Evolutionary conservation across 1,284 basidiomycete species (phyloP).

Genomic region (Cutaneotrichosporon cavernicola): DNA sequence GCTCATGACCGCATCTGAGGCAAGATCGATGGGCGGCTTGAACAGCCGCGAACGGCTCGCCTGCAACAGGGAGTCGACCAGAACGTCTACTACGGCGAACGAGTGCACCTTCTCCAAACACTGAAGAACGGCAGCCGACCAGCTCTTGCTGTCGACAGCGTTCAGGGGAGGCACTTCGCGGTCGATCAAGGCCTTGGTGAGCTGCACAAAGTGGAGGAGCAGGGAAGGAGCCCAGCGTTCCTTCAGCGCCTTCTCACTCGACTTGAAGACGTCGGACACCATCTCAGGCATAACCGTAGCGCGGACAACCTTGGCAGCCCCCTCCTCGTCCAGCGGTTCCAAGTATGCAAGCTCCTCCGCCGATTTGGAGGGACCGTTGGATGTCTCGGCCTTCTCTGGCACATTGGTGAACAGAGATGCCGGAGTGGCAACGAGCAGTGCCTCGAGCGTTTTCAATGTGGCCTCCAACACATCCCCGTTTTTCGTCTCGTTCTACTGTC

Average conservation of each 20-base stretch:
- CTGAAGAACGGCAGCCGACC: conserved; percentile 42
- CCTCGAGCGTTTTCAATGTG: conserved; percentile 15
- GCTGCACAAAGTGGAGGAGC: conserved; percentile 22
- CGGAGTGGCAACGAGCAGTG: conserved; percentile 17
- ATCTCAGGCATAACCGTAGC: conserved; percentile 26
- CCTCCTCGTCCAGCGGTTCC: conserved; percentile 7
- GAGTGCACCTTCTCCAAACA: conserved; percentile 59
- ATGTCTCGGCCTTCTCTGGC: background rate
- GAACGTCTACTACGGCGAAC: conserved; percentile 65
- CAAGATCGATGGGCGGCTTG: conserved; percentile 29
- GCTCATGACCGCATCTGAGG: conserved; percentile 30
- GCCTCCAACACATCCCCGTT: conserved; percentile 2
- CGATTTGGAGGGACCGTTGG: background rate
- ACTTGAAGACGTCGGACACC: conserved; percentile 28
- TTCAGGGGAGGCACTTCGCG: conserved; percentile 31
- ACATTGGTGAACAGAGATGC: conserved; percentile 14
- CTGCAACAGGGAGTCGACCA: conserved; percentile 62
- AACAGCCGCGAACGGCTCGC: conserved; percentile 43
- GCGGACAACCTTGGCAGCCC: conserved; percentile 15
- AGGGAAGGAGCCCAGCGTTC: conserved; percentile 9
- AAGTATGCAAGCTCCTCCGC: conserved; percentile 15
- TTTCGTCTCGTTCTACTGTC: conserved; percentile 12
- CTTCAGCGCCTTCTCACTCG: conserved; percentile 15
- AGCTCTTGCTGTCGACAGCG: conserved; percentile 31
- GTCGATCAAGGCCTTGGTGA: conserved; percentile 32